Evolutionary conservation across 2,329 filamentous ascomycete genomes (phyloP), one percentile per base, ranked within the genome.

Genomic region (Claviceps humidiphila): DNA sequence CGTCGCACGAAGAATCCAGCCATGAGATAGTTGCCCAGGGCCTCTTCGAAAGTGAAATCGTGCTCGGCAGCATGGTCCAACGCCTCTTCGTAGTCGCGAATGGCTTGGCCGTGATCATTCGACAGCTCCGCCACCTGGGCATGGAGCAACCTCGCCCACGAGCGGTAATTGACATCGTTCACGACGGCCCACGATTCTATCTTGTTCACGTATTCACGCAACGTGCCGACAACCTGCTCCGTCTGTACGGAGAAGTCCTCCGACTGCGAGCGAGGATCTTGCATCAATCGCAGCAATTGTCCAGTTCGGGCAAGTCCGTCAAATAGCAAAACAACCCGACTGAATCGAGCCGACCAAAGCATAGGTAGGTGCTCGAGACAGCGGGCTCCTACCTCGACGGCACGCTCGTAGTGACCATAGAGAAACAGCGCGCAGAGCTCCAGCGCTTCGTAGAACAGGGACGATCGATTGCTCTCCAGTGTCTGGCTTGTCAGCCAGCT

Each of bases 1-100:
- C 77, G 74, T 14, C 85, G 74, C 51, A 87, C 72, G 55, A 89
- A 80, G 61, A 81, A 83, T 9, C 84, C 84, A 1, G 81, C 85
- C 70, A 89, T 84, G 34, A 89, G 71, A 61, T 87, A 86, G 60
- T 85, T 84, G 16, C 81, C 79, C 1, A 89, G 71, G 0, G 83
- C 86, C 63, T 89, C 84, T 55, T 90, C 86, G 49, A 89, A 77
- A 2, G 76, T 61, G 56, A 86, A 84, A 44, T 75, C 74, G 58
- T 87, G 75, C 52, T 85, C 74, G 20, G 85, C 74, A 13, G 83
- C 79, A 60, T 89, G 85, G 59, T 90, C 85, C 53, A 89, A 68
- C 6, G 82, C 80, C 55, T 79, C 74, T 62, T 91, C 87, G 60
- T 88, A 90, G 45, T 76, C 70, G 24, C 70, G 70, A 38, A 89